Base-by-base conservation (phyloP, 805 yeast genomes). In the Wickerhamomyces mucosus region DNA sequence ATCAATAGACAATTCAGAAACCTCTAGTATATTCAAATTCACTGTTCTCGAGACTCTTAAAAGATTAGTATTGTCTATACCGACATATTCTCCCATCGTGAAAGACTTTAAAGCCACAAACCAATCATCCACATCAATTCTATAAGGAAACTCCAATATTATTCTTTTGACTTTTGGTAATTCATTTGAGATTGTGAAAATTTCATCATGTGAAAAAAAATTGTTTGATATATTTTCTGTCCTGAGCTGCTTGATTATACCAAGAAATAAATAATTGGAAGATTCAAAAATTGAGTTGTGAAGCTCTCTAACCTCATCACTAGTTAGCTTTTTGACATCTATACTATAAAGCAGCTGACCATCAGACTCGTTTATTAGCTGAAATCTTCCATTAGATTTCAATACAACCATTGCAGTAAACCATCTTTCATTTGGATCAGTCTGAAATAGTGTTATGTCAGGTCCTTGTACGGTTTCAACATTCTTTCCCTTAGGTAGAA, bases 61-160 rank as follows among this genome's bases (percentile, higher is more conserved):
- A 3, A 41, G 31, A 34, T 53, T 40, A 51, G 64, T 18, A 28
- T 37, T 17, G 31, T 55, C 46, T 10, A 46, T 26, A 1, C 59
- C 59, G 20, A 48, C 47, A 34, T 46, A 73, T 42, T 78, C 85
- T 18, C 75, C 52, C 34, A 67, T 69, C 7, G 84, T 67, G 44
- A 78, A 75, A 11, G 81, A 73, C 27, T 65, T 68, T 36, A 81
- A 53, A 0, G 83, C 77, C 10, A 80, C 80, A 38, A 69, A 62
- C 88, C 92, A 80, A 48, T 78, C 86, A 46, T 79, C 88, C 26
- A 79, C 59, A 50, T 79, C 88, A 15, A 75, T 72, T 42, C 72
- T 72, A 25, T 75, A 56, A 3, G 83, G 80, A 39, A 80, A 80
- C 40, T 70, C 73, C 29, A 80, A 57, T 15, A 78, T 54, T 4